These are phyloP conservation scores for Clitopilus hobsonii DNA, from an alignment of 768 basidiomycete species.

Conservation along the genomic window DNA sequence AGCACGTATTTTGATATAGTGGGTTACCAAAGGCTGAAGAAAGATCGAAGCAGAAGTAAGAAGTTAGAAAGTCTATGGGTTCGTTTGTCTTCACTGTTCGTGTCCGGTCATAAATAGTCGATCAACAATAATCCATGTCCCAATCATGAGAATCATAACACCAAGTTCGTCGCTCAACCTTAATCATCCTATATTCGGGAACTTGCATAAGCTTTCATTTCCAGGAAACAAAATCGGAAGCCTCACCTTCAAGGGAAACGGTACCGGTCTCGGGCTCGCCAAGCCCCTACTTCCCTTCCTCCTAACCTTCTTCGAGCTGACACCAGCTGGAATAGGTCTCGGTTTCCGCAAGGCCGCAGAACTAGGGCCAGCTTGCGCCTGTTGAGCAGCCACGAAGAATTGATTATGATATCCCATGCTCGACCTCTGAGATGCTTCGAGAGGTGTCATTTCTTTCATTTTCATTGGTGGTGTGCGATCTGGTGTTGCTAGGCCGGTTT, in stretches of 20 bases:
- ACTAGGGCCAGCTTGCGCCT: background rate
- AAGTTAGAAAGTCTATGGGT: too few relatives aligned
- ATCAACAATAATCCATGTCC: too few relatives aligned
- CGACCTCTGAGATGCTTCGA: constrained; percentile 5
- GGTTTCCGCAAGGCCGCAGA: background rate
- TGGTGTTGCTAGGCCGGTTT: constrained; percentile 1
- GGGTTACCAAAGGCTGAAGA: too few relatives aligned
- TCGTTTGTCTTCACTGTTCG: background rate
- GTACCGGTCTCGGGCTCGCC: background rate
- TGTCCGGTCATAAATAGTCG: background rate
- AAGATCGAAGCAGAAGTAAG: too few relatives aligned
- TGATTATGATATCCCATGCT: constrained; percentile 18
- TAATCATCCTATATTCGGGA: background rate
- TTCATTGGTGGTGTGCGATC: background rate
- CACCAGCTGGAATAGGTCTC: background rate
- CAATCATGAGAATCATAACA: background rate
- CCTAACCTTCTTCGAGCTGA: background rate
- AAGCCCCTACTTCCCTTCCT: background rate
- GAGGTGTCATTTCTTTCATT: background rate
- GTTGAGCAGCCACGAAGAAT: constrained; percentile 9
- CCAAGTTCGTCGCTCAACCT: background rate
- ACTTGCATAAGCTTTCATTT: background rate
- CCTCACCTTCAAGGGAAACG: background rate
- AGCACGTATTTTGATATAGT: too few relatives aligned
- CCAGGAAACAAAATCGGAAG: background rate